phyloP scores from a whole-genome alignment of 2,329 filamentous ascomycete species.

The Coniochaeta sp. region DNA sequence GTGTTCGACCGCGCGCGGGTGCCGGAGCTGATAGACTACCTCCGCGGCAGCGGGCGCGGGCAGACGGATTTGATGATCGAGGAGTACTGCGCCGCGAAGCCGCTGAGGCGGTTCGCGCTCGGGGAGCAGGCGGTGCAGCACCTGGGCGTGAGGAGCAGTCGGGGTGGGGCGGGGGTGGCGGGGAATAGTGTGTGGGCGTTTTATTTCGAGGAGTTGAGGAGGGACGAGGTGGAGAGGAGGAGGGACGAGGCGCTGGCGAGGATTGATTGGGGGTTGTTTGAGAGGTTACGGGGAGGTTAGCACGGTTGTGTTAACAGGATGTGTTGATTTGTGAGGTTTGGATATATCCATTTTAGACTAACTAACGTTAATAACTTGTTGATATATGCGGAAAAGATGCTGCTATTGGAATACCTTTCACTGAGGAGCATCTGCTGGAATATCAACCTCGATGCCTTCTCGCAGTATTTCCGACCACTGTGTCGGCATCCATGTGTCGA shows the following conservation, averaged over 20 bases:
- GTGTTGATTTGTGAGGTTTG: no score
- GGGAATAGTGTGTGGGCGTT: slow-evolving; percentile 10
- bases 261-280: slow-evolving; percentile 10
- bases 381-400: no score
- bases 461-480: no score
- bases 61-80: slow-evolving; percentile 12
- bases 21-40: slow-evolving; percentile 5
- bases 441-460: no score
- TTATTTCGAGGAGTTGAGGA: slow-evolving; percentile 9
- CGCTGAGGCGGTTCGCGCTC: slow-evolving; percentile 9
- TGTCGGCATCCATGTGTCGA: no score
- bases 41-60: slow-evolving; percentile 6
- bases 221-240: slow-evolving; percentile 5
- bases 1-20: slow-evolving; percentile 10
- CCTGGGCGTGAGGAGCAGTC: slow-evolving; percentile 10
- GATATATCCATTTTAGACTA: no score
- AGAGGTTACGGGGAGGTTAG: slow-evolving; percentile 4
- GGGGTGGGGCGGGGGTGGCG: slow-evolving; percentile 3
- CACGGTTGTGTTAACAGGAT: no score
- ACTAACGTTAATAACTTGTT: no score
- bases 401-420: no score
- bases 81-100: slow-evolving; percentile 7
- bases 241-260: slow-evolving; percentile 6
- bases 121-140: slow-evolving; percentile 12
- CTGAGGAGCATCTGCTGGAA: no score